Percentiles rank a stretch among this genome's conserved stretches.
Evolutionary conservation across 208 protist species (phyloP).

Genomic region (Leishmania arabica): DNA sequence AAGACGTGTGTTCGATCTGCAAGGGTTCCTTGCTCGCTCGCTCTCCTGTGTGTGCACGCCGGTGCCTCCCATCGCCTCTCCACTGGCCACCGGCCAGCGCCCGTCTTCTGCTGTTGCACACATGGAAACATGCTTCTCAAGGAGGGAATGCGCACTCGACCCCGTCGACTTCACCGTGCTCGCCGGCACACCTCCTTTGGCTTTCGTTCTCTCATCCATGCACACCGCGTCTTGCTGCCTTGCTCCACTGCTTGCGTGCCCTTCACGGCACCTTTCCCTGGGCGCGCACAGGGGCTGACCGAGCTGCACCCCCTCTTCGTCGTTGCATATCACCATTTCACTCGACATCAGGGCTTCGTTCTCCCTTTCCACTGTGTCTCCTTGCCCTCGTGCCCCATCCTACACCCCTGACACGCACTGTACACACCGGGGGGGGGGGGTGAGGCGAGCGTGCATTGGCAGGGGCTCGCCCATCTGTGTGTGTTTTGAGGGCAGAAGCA

Average conservation of each 20-base stretch:
- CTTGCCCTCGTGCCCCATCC: not conserved
- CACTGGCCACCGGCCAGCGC: not conserved
- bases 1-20: not conserved
- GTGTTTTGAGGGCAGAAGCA: not conserved
- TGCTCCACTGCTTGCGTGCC: not conserved
- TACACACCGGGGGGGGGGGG: too few species aligned
- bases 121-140: not conserved
- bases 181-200: not conserved
- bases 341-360: not conserved
- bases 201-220: not conserved
- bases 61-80: not conserved
- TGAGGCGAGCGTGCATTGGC: not conserved
- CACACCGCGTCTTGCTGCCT: not conserved
- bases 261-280: not conserved
- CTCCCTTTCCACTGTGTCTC: not conserved
- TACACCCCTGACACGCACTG: not conserved
- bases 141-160: not conserved
- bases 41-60: not conserved
- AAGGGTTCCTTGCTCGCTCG: not conserved
- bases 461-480: not conserved
- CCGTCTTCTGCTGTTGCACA: not conserved
- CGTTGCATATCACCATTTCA: not conserved
- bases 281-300: not conserved
- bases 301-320: not conserved
- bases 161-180: not conserved